A percentile compares a stretch with the other conserved stretches of the same genome.
phyloP scores from a whole-genome alignment of 2,329 filamentous ascomycete genomes.

The Ustilaginoidea virens region DNA sequence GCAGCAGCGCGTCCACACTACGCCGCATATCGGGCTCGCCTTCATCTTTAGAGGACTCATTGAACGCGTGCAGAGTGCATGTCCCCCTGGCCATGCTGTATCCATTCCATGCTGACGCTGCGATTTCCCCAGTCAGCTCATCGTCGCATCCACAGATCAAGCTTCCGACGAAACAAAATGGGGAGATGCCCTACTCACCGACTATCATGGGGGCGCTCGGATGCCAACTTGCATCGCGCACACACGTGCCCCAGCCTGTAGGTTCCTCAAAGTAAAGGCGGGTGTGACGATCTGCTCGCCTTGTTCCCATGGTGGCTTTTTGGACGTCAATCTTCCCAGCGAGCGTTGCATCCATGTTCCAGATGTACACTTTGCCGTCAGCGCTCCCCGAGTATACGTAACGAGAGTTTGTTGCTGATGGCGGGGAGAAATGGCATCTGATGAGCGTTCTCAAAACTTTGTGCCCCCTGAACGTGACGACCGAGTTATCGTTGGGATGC shows the following conservation, averaged over 20 bases:
- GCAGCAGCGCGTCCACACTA: conserved; percentile 45
- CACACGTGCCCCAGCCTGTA: conserved; percentile 56
- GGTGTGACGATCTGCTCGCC: conserved; percentile 37
- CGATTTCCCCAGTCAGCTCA: background rate
- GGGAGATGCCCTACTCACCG: conserved; percentile 28
- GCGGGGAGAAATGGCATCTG: conserved; percentile 86
- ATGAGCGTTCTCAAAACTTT: conserved; percentile 80
- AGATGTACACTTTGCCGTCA: conserved; percentile 81
- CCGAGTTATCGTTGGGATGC: conserved; percentile 70
- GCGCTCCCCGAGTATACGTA: conserved; percentile 90
- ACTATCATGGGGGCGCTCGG: conserved; percentile 68
- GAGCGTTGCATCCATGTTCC: conserved; percentile 81
- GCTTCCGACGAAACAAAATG: background rate
- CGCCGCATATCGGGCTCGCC: conserved; percentile 43
- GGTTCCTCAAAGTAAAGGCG: conserved; percentile 42
- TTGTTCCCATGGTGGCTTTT: conserved; percentile 47
- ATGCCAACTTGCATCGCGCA: conserved; percentile 85
- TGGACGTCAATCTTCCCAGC: conserved; percentile 67
- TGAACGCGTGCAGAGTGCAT: conserved; percentile 65
- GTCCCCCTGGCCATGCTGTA: conserved; percentile 59
- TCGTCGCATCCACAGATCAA: no score
- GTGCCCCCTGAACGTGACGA: conserved; percentile 90
- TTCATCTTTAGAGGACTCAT: conserved; percentile 47
- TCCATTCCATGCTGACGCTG: conserved; percentile 73
- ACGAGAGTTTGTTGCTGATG: conserved; percentile 68